Percentiles rank a stretch among this genome's conserved stretches.
Conservation (phyloP, 805 yeast genomes). For the Teunomyces pallodes region DNA sequence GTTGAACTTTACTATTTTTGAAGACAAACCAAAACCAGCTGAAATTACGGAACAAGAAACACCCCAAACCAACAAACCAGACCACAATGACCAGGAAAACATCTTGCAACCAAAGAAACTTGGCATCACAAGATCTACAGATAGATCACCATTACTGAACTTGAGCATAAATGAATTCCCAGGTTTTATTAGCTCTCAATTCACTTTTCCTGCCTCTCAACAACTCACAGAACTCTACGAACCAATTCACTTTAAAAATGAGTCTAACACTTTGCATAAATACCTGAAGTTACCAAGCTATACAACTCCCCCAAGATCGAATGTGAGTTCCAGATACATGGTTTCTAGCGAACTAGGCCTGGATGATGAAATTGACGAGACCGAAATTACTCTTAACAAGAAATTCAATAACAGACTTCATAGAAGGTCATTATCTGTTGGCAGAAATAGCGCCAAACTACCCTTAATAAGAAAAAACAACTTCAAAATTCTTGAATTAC, state of each 20-base stretch:
- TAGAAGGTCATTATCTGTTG: conserved; percentile 37
- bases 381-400: conserved; percentile 12
- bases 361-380: conserved; percentile 17
- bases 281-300: conserved; percentile 27
- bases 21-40: conserved; percentile 12
- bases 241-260: conserved; percentile 29
- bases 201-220: conserved; percentile 2
- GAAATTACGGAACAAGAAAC: neutral
- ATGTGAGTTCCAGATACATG: conserved; percentile 17
- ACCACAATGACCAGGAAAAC: conserved; percentile 41
- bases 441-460: conserved; percentile 35
- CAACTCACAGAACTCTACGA: conserved; percentile 28
- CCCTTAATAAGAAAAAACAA: conserved; percentile 32
- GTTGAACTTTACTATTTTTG: conserved; percentile 19
- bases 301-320: conserved; percentile 34
- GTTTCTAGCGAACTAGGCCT: conserved; percentile 6
- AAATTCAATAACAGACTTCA: conserved; percentile 11
- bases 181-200: conserved; percentile 21
- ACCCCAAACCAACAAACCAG: conserved; percentile 15
- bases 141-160: conserved; percentile 27
- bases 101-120: conserved; percentile 29
- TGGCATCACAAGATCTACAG: conserved; percentile 8
- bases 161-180: conserved; percentile 29
- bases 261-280: conserved; percentile 28
- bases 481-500: conserved; percentile 19